Percentiles rank a stretch among this genome's conserved stretches.
Evolutionary conservation across 768 basidiomycete genomes (phyloP).

Genomic region (Pholiota microspora): DNA sequence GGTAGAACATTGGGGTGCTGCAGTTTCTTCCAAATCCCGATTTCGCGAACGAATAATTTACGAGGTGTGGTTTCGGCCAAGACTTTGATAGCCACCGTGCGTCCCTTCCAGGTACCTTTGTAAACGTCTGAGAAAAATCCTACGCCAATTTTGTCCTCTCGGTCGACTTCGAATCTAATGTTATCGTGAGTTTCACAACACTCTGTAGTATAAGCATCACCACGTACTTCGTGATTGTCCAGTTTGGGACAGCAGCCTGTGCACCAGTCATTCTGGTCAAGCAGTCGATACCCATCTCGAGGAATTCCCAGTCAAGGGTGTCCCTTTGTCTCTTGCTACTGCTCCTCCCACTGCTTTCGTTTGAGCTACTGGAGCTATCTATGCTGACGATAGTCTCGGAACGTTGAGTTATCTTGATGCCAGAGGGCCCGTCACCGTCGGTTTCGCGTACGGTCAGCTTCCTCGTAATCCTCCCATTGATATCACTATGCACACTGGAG

Average conservation of each 20-base stretch:
- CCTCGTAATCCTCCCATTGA: background rate
- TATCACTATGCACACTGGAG: background rate
- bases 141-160: slow-evolving; percentile 63
- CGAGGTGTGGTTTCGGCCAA: slow-evolving; percentile 59
- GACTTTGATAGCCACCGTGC: slow-evolving; percentile 71
- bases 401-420: slow-evolving; percentile 10
- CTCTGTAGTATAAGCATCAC: slow-evolving; percentile 1
- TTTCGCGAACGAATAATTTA: slow-evolving; percentile 66
- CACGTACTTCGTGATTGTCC: slow-evolving; percentile 70
- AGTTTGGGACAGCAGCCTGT: slow-evolving; percentile 53
- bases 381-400: slow-evolving; percentile 24
- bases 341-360: slow-evolving; percentile 13
- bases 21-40: slow-evolving; percentile 70
- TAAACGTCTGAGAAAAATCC: slow-evolving; percentile 82
- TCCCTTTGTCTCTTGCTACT: slow-evolving; percentile 29
- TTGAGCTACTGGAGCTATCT: slow-evolving; percentile 21
- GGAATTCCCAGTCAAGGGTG: slow-evolving; percentile 66
- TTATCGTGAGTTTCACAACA: slow-evolving; percentile 6
- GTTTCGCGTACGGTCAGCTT: slow-evolving; percentile 17
- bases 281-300: slow-evolving; percentile 72
- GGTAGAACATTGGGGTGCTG: slow-evolving; percentile 69
- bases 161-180: slow-evolving; percentile 68
- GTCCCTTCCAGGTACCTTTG: slow-evolving; percentile 68
- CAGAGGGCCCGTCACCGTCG: background rate
- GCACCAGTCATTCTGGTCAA: slow-evolving; percentile 57